Conservation (phyloP, 2,329 filamentous ascomycete genomes). For the Onygenales sp. region DNA sequence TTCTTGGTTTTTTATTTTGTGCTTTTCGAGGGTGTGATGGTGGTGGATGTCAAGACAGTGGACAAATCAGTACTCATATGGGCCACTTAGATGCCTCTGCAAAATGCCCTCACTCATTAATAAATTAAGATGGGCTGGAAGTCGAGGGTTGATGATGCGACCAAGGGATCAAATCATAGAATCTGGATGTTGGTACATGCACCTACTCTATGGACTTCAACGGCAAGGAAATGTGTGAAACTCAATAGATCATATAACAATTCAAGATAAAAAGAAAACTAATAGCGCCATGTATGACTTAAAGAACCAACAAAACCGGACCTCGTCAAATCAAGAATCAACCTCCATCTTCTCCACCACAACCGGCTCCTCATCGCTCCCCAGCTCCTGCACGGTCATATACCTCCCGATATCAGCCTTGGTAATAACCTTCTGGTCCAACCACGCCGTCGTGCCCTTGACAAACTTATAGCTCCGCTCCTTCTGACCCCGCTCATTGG, state of each 20-base stretch:
- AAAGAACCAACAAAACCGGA: background rate
- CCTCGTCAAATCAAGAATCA: constrained; percentile 31
- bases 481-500: constrained; percentile 86
- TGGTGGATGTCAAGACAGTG: too few species aligned
- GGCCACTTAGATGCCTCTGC: too few species aligned
- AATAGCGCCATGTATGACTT: background rate
- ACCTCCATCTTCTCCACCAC: constrained; percentile 58
- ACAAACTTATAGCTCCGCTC: constrained; percentile 86
- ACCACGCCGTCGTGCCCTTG: constrained; percentile 84
- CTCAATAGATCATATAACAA: background rate
- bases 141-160: too few species aligned
- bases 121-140: background rate
- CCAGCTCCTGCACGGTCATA: constrained; percentile 80
- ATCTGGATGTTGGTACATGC: too few species aligned
- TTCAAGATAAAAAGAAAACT: background rate
- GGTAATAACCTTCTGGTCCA: constrained; percentile 93
- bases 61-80: too few species aligned
- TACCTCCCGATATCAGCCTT: constrained; percentile 92
- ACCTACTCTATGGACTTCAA: too few species aligned
- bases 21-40: too few species aligned
- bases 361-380: constrained; percentile 53
- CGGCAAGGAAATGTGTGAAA: too few species aligned
- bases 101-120: too few species aligned
- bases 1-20: too few species aligned
- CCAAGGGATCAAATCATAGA: too few species aligned